Conservation (phyloP, 2,329 filamentous ascomycete genomes). For the Monascus ruber region DNA sequence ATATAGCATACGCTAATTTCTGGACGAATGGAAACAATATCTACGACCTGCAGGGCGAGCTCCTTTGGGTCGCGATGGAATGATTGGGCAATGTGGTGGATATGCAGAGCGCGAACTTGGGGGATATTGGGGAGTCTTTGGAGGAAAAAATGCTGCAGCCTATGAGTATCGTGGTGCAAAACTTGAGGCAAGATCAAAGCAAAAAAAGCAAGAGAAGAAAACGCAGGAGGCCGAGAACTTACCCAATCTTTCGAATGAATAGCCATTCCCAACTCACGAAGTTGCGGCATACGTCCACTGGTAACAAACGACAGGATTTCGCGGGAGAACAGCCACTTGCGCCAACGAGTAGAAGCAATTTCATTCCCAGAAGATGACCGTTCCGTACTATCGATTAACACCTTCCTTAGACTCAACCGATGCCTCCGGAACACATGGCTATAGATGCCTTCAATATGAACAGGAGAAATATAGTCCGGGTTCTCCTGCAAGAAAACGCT, state of each 20-base stretch:
- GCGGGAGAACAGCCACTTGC: slow-evolving; percentile 58
- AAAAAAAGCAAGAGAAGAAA: neutral
- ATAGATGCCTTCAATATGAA: slow-evolving; percentile 61
- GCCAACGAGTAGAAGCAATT: slow-evolving; percentile 42
- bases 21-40: slow-evolving; percentile 64
- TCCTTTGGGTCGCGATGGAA: slow-evolving; percentile 55
- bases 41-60: slow-evolving; percentile 62
- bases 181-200: neutral
- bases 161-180: slow-evolving; percentile 5
- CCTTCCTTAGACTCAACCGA: slow-evolving; percentile 55
- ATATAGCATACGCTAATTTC: slow-evolving; percentile 70
- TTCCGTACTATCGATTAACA: slow-evolving; percentile 62
- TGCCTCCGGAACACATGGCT: slow-evolving; percentile 60
- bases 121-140: slow-evolving; percentile 60
- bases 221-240: slow-evolving; percentile 21
- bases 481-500: slow-evolving; percentile 65
- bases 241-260: slow-evolving; percentile 72
- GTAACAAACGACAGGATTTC: slow-evolving; percentile 63
- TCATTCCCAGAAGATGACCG: slow-evolving; percentile 33
- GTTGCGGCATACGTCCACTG: slow-evolving; percentile 60
- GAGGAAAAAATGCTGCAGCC: slow-evolving; percentile 60
- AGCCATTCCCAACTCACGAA: slow-evolving; percentile 60
- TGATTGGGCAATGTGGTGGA: slow-evolving; percentile 56
- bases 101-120: slow-evolving; percentile 58
- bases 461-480: slow-evolving; percentile 42